Base-by-base conservation (phyloP, 2,329 filamentous ascomycete genomes). In the Hymenoscyphus fructigenus region DNA sequence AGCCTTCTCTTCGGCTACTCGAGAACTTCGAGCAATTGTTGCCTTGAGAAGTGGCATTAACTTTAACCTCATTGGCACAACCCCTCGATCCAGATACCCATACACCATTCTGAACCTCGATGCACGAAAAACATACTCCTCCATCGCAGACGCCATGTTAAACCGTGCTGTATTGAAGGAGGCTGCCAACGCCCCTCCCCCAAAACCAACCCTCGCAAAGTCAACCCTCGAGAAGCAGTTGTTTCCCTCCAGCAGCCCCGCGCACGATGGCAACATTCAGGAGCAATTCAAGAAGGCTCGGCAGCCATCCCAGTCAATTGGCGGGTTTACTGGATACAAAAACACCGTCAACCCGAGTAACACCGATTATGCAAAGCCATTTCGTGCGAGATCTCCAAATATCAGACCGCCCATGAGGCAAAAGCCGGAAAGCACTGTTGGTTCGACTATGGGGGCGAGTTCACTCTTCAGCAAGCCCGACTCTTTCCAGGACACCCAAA, bases 161-260 rank as follows among this genome's bases (percentile, higher is more conserved):
- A 60, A 62, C 28, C 67, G 74, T 56, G 75, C 75, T 29, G 63
- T 67, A n/a, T n/a, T n/a, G 3, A 70, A 73, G 53, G 66, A 65
- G 17, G 20, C 20, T n/a, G 29, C 36, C 6, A 63, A 66, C 64
- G 66, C 69, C 63, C 62, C 66, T 5, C 65, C 69, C 15, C 38
- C 68, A n/a, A 75, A 74, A 59, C 4, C 29, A 32, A 32, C 29
- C 4, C n/a, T n/a, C n/a, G 32, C 68, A n/a, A 75, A 53, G 47
- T 65, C 62, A 10, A 64, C 68, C 44, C 63, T 70, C 29, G 67
- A 79, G 4, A 85, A 87, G 74, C 80, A 84, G 64, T 77, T 84
- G 17, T 85, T 88, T 68, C 81, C 84, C 3, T 86, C 86, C 0
- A 87, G 83, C 75, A 87, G 82, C 69, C 82, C 84, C 14, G 76